A percentile compares a stretch with the other conserved stretches of the same genome.
Conservation (phyloP, 176 grass and related monocot species). For the Miscanthus lutarioriparius region DNA sequence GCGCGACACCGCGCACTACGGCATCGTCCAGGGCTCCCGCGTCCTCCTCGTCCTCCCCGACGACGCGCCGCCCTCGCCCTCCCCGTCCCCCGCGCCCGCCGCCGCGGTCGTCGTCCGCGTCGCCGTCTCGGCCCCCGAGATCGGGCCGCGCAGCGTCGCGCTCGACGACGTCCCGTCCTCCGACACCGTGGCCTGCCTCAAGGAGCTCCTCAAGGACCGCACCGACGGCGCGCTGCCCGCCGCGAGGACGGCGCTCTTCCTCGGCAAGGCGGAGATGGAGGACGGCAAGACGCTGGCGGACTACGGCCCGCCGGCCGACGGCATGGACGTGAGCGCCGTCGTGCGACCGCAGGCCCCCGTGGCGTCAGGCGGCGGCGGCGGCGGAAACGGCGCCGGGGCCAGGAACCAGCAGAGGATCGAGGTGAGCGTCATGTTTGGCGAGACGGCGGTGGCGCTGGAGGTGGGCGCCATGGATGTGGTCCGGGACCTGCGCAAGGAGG, state of each 20-base stretch:
- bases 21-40: slow-evolving; percentile 45
- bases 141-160: not conserved
- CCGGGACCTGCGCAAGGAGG: slow-evolving; percentile 36
- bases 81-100: not conserved
- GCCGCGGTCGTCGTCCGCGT: not conserved
- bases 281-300: slow-evolving; percentile 35
- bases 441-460: slow-evolving; percentile 34
- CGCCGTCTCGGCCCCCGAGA: slow-evolving; percentile 10
- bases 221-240: slow-evolving; percentile 29
- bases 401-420: slow-evolving; percentile 20
- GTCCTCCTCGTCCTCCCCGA: slow-evolving; percentile 35
- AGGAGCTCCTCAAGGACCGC: slow-evolving; percentile 40
- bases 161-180: slow-evolving; percentile 23
- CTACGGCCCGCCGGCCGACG: slow-evolving; percentile 1
- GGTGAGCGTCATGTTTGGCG: slow-evolving; percentile 40
- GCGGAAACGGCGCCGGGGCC: not conserved
- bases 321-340: slow-evolving; percentile 32
- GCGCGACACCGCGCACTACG: slow-evolving; percentile 32
- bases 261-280: slow-evolving; percentile 51
- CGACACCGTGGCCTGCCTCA: slow-evolving; percentile 34
- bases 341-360: not conserved
- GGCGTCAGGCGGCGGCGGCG: not conserved
- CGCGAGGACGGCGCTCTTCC: slow-evolving; percentile 8
- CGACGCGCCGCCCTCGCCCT: not conserved
- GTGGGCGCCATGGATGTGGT: slow-evolving; percentile 40